Evolutionary conservation across 305 asterid species (phyloP).

Genomic region (Andrographis paniculata): DNA sequence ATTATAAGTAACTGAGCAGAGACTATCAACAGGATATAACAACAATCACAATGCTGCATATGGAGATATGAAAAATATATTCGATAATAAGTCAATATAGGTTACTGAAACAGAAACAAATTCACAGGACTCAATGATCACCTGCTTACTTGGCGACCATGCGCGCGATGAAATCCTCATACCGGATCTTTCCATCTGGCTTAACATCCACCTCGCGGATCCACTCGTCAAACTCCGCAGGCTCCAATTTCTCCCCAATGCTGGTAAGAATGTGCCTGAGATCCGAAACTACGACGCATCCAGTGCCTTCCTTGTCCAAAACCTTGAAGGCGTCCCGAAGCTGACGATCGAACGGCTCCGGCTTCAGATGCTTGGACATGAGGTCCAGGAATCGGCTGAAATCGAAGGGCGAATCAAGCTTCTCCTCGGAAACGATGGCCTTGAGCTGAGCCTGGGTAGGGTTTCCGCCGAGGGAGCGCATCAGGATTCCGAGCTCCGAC

Average conservation of each 20-base stretch:
- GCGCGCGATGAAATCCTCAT: constrained; percentile 90
- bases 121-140: constrained; percentile 5
- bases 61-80: no score
- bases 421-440: constrained; percentile 60
- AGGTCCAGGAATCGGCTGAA: constrained; percentile 69
- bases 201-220: constrained; percentile 97
- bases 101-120: background rate
- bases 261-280: constrained; percentile 91
- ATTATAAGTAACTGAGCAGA: no score
- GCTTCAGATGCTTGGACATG: constrained; percentile 85
- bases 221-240: constrained; percentile 97
- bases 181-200: constrained; percentile 92
- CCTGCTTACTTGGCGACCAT: constrained; percentile 81
- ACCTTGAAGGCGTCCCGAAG: constrained; percentile 99
- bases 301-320: constrained; percentile 76
- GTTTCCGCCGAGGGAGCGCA: constrained; percentile 95
- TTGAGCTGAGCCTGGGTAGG: constrained; percentile 92
- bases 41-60: no score
- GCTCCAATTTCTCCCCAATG: constrained; percentile 40
- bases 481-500: constrained; percentile 89
- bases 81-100: no score
- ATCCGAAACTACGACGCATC: constrained; percentile 80
- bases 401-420: constrained; percentile 65
- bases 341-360: constrained; percentile 95
- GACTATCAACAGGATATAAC: no score